Evolutionary conservation across 108 stramenopile species (phyloP), one percentile per base, ranked within the genome.

Genomic region (Bacterosira constricta): DNA sequence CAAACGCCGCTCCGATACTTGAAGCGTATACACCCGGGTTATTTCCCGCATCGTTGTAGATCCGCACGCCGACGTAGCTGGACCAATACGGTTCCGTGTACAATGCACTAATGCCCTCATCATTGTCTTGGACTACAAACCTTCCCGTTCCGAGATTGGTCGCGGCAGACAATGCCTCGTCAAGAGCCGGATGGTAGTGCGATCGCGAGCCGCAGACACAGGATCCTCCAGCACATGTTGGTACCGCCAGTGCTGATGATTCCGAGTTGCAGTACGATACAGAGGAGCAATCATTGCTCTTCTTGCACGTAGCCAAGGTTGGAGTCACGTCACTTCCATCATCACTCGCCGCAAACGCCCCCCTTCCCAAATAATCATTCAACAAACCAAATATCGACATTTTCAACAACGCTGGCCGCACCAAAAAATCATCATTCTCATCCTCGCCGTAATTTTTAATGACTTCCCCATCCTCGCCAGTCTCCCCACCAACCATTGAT

Each of bases 41-140:
- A 13, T 29, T 59, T 6, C 76, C 77, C 0, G 80, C 73, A 66
- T 87, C 79, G 30, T 73, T 59, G 39, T 85, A 94, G 52, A 90
- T 81, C 34, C 79, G 73, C 4, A 94, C 86, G 25, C 90, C 90
- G 9, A 94, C 88, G 62, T 61, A 55, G 55, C 52, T 71, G 11
- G 81, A 82, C 93, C 93, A 94, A 58, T 77, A 90, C 9, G 93
- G 93, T 71, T 94, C 93, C 2, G 90, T 88, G 63, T 83, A 91
- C 71, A 94, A 42, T 50, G 90, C 80, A 77, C 85, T 90, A 4
- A 87, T 46, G n/a, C 88, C 89, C 29, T 77, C 75, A 62, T 94
- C 93, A 36, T 81, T 73, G 4, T 49, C 70, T 0, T 69, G 45
- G 12, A 86, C 39, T 15, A 67, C 73, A 75, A 92, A 94, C 39